Percentiles rank a stretch among this genome's conserved stretches.
Conservation (phyloP, 2,329 filamentous ascomycete species). For the Colletotrichum eremochloae region DNA sequence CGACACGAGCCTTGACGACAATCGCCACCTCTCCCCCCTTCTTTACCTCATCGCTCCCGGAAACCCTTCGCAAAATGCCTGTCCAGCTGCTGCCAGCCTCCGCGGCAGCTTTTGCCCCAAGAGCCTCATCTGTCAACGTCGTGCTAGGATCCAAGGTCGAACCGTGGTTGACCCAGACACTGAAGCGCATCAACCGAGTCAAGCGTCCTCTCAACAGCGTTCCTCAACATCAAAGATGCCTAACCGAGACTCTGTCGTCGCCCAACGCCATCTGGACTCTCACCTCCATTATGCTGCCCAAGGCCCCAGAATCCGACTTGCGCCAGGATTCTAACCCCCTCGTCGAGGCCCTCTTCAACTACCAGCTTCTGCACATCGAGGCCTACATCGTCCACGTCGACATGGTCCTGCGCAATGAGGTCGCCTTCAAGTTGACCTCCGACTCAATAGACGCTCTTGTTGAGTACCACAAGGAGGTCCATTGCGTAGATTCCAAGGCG, state of each 20-base stretch:
- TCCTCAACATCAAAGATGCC: constrained; percentile 92
- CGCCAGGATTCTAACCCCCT: constrained; percentile 85
- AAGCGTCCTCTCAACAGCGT: constrained; percentile 98
- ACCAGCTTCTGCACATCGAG: constrained; percentile 92
- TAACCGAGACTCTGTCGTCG: constrained; percentile 93
- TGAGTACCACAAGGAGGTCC: constrained; percentile 96
- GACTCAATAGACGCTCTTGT: constrained; percentile 95
- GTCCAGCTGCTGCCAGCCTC: constrained; percentile 94
- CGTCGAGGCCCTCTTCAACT: constrained; percentile 90
- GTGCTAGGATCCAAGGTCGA: constrained; percentile 93
- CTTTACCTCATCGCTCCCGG: constrained; percentile 13
- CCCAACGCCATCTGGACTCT: constrained; percentile 94
- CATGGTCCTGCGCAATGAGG: constrained; percentile 97
- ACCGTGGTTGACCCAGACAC: constrained; percentile 94
- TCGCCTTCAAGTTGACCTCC: constrained; percentile 95
- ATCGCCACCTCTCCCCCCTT: constrained; percentile 8
- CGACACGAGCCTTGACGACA: constrained; percentile 31
- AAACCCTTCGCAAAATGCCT: constrained; percentile 75
- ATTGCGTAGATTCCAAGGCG: constrained; percentile 90
- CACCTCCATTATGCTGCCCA: constrained; percentile 91
- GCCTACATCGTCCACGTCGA: constrained; percentile 99
- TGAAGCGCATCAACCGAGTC: constrained; percentile 96
- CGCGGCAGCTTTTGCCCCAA: constrained; percentile 94
- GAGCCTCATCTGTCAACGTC: constrained; percentile 91
- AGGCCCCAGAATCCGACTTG: constrained; percentile 87